Conservation (phyloP, 306 rosid genomes). For the Senna siamea region DNA sequence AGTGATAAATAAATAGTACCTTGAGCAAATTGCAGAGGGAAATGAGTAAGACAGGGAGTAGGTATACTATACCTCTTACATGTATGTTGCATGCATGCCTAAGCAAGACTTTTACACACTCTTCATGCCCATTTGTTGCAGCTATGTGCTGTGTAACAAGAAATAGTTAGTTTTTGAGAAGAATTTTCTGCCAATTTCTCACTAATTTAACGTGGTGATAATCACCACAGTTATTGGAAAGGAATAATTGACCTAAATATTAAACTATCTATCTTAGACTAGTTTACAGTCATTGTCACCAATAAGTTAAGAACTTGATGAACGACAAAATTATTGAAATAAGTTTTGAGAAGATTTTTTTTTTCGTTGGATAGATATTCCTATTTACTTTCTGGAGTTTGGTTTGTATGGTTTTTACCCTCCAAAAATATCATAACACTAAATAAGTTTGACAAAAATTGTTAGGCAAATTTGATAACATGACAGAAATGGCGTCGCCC, state of each 20-base stretch:
- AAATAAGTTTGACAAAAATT: too few species aligned
- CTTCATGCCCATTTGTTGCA: conserved; percentile 79
- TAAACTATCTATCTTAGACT: neutral
- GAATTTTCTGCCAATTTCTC: neutral
- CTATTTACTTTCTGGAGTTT: too few species aligned
- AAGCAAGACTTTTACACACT: conserved; percentile 72
- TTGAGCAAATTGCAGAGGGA: neutral
- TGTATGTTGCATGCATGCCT: conserved; percentile 65
- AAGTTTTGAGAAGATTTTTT: too few species aligned
- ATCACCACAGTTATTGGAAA: conserved; percentile 1
- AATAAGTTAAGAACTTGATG: neutral
- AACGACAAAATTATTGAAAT: neutral
- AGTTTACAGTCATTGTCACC: neutral
- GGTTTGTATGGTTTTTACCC: too few species aligned
- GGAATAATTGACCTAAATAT: too few species aligned
- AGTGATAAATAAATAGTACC: too few species aligned
- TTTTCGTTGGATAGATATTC: too few species aligned
- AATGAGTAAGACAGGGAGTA: conserved; percentile 5
- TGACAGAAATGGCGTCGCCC: conserved; percentile 44
- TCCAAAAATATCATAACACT: too few species aligned
- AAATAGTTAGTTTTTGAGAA: conserved; percentile 32
- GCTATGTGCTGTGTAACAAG: conserved; percentile 68
- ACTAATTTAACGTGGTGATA: neutral
- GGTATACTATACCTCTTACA: conserved; percentile 52
- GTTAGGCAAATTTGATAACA: too few species aligned